Evolutionary conservation across 306 rosid genomes (phyloP).

Genomic region (Sindora glabra): DNA sequence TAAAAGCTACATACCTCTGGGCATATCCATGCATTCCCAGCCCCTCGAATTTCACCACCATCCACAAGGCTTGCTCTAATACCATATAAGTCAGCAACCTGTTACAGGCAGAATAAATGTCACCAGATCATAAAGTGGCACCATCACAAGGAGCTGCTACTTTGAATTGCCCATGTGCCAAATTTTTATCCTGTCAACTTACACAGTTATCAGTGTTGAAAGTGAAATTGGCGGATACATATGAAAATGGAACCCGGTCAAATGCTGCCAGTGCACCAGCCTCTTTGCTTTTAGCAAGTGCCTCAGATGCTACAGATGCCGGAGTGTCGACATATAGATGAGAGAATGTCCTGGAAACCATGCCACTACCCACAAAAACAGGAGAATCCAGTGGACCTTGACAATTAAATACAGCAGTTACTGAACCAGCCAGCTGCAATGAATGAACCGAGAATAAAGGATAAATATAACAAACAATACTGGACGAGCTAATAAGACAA

Average conservation of each 20-base stretch:
- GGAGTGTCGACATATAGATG: conserved; percentile 43
- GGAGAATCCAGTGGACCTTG: conserved; percentile 93
- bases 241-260: conserved; percentile 84
- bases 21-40: conserved; percentile 97
- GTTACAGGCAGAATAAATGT: conserved; percentile 17
- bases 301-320: conserved; percentile 67
- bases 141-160: not conserved
- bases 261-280: conserved; percentile 90
- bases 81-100: conserved; percentile 97
- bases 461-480: conserved; percentile 9
- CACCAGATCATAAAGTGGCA: conserved; percentile 15
- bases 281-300: conserved; percentile 71
- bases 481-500: not conserved
- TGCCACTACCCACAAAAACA: conserved; percentile 91
- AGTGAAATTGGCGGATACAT: conserved; percentile 89
- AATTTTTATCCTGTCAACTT: conserved; percentile 31
- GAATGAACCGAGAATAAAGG: conserved; percentile 11
- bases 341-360: conserved; percentile 78
- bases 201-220: conserved; percentile 87
- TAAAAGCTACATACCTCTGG: conserved; percentile 60
- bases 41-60: conserved; percentile 99
- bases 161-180: not conserved
- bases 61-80: conserved; percentile 87
- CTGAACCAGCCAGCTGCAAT: conserved; percentile 91
- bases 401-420: conserved; percentile 89